Percentiles rank a stretch among this genome's conserved stretches.
Conservation (phyloP, 345 rosid genomes). For the Eucalyptus erythrocorys region DNA sequence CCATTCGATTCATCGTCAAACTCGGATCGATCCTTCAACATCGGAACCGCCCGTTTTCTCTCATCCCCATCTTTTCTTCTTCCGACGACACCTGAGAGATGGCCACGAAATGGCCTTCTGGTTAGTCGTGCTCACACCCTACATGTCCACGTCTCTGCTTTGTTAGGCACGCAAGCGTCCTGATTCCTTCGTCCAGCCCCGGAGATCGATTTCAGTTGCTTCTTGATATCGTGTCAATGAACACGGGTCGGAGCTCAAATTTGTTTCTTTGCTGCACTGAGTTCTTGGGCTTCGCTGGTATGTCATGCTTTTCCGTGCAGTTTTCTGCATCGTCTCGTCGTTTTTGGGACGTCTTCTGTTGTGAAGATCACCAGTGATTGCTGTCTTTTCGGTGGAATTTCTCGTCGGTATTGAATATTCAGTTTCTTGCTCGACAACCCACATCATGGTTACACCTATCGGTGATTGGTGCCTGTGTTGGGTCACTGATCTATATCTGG, state of each 20-base stretch:
- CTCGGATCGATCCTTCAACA: neutral
- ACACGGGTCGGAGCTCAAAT: neutral
- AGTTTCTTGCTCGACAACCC: neutral
- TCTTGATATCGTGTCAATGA: neutral
- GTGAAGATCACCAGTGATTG: neutral
- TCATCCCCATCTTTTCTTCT: neutral
- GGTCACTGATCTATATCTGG: neutral
- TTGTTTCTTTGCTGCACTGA: neutral
- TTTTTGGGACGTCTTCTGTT: neutral
- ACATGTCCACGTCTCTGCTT: neutral
- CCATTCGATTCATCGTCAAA: neutral
- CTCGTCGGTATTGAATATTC: neutral
- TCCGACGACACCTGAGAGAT: neutral
- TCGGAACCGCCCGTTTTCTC: neutral
- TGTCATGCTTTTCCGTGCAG: neutral
- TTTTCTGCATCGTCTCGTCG: neutral
- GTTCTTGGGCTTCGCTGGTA: neutral
- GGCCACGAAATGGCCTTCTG: neutral
- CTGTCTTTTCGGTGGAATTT: neutral
- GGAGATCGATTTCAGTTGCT: neutral
- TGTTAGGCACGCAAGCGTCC: neutral
- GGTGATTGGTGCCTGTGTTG: neutral
- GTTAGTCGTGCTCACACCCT: neutral
- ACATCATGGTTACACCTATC: neutral
- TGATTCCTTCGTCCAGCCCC: neutral